These are phyloP conservation scores for Pythium plurisporium DNA, from an alignment of 352 stramenopile genomes.

Conservation along the genomic window DNA sequence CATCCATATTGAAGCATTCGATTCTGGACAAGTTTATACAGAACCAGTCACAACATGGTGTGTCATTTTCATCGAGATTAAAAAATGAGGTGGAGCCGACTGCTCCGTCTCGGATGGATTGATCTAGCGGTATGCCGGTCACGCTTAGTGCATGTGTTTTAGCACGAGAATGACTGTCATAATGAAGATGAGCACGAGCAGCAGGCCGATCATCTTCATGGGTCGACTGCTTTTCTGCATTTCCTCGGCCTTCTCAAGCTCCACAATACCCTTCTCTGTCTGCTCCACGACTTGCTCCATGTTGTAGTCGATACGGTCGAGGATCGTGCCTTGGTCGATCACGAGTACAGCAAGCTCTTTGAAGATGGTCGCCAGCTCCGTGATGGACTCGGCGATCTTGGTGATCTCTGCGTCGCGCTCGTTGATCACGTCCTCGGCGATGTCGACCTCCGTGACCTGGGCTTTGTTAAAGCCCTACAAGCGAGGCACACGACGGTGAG, in stretches of 20 bases:
- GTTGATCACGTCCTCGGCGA: conserved; percentile 93
- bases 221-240: conserved; percentile 97
- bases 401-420: conserved; percentile 95
- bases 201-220: conserved; percentile 92
- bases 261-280: conserved; percentile 97
- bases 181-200: conserved; percentile 91
- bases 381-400: conserved; percentile 98
- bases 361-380: conserved; percentile 99
- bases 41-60: conserved; percentile 4
- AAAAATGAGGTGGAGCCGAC: neutral
- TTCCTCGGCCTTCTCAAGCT: conserved; percentile 98
- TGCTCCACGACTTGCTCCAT: conserved; percentile 99
- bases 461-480: conserved; percentile 91
- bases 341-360: conserved; percentile 99
- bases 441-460: conserved; percentile 96
- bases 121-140: neutral
- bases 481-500: too few relatives aligned
- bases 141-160: conserved; percentile 74
- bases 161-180: conserved; percentile 91
- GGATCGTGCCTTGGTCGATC: conserved; percentile 99
- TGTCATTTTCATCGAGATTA: too few relatives aligned
- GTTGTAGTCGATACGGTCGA: conserved; percentile 99
- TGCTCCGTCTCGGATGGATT: neutral
- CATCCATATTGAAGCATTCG: too few relatives aligned
- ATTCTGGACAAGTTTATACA: conserved; percentile 5